Evolutionary conservation across 2,329 filamentous ascomycete species (phyloP).

Genomic region (Penicillium italicum): DNA sequence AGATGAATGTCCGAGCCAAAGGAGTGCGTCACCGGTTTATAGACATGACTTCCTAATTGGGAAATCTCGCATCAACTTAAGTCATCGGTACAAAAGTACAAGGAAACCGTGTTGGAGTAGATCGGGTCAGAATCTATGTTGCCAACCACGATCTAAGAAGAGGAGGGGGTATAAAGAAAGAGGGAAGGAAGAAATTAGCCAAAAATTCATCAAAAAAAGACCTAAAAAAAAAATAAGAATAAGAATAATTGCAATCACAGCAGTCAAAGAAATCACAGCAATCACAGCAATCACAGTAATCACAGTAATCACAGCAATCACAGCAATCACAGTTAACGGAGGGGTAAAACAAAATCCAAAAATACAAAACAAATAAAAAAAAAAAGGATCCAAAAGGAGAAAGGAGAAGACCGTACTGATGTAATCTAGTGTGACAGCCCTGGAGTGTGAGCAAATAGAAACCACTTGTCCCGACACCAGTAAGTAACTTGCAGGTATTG

Average conservation of each 20-base stretch:
- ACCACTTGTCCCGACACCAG: not conserved
- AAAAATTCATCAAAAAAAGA: not conserved
- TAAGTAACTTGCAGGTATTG: conserved; percentile 21
- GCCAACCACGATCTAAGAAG: not conserved
- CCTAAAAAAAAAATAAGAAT: not conserved
- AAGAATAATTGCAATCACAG: too few relatives aligned
- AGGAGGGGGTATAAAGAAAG: not conserved
- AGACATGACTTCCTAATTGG: conserved; percentile 16
- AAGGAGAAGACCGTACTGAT: conserved; percentile 20
- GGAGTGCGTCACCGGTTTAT: conserved; percentile 19
- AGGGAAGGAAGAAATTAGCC: not conserved
- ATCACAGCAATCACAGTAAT: conserved; percentile 9
- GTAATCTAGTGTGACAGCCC: conserved; percentile 21
- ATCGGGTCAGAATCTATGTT: conserved; percentile 1
- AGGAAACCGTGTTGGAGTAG: not conserved
- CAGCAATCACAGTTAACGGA: conserved; percentile 10
- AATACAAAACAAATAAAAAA: not conserved
- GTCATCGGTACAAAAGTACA: not conserved
- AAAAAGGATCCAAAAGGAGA: conserved; percentile 7
- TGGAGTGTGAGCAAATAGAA: conserved; percentile 6
- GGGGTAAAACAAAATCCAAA: not conserved
- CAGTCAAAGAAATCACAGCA: too few relatives aligned
- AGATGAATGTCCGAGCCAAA: conserved; percentile 8
- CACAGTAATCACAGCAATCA: too few relatives aligned
- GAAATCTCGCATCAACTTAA: conserved; percentile 7